phyloP scores from a whole-genome alignment of 208 protist genomes.

The Vickermania spadyakhi region DNA sequence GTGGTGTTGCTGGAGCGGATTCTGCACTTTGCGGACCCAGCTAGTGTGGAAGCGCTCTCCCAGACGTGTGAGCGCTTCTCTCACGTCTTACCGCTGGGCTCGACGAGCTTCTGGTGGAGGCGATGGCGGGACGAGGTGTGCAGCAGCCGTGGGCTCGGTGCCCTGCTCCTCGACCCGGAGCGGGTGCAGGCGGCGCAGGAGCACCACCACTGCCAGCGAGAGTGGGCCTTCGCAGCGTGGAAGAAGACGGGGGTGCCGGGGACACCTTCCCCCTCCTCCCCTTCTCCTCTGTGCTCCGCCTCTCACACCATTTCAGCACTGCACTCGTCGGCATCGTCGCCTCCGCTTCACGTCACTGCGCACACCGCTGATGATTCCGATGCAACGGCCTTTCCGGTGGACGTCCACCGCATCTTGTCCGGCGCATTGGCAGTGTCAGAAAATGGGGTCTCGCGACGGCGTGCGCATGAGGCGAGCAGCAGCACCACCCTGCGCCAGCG shows the following conservation, averaged over 20 bases:
- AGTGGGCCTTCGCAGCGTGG: too few species aligned
- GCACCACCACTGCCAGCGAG: too few species aligned
- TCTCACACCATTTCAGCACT: background rate
- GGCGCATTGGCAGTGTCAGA: too few species aligned
- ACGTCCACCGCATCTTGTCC: too few species aligned
- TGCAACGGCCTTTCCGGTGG: too few species aligned
- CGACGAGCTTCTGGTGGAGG: background rate
- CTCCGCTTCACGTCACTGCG: background rate
- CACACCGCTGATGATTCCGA: too few species aligned
- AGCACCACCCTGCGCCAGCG: too few species aligned
- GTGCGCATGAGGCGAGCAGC: too few species aligned
- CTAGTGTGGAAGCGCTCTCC: background rate
- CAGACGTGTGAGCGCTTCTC: background rate
- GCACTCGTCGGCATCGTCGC: background rate
- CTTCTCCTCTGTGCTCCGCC: background rate
- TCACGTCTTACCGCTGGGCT: background rate
- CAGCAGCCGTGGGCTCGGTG: background rate
- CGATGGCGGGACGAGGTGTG: background rate
- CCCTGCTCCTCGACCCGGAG: background rate
- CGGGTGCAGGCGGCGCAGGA: too few species aligned
- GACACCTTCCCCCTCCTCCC: too few species aligned
- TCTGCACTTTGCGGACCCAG: background rate
- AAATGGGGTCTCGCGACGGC: too few species aligned
- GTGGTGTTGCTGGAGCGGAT: background rate
- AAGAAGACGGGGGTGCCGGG: too few species aligned